Evolutionary conservation across 2,329 filamentous ascomycete species (phyloP).

Genomic region (Fusarium pininemorale): DNA sequence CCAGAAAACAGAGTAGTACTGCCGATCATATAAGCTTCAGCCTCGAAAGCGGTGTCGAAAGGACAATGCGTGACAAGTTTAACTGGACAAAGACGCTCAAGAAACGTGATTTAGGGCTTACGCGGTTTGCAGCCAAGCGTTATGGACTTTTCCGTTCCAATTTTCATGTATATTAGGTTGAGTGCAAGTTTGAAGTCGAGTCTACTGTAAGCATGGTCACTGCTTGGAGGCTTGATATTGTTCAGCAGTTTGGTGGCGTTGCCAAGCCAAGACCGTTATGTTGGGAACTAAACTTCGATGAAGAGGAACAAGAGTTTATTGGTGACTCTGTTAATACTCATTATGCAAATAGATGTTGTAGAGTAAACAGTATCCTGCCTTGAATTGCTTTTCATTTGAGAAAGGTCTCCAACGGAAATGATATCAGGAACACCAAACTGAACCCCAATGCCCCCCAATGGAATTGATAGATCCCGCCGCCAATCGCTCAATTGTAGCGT

Average conservation of each 20-base stretch:
- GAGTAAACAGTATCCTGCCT: too few relatives aligned
- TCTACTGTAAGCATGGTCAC: not conserved
- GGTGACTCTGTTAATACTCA: not conserved
- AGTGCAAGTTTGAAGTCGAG: not conserved
- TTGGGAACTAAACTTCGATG: not conserved
- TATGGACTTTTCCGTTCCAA: not conserved
- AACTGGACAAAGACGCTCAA: not conserved
- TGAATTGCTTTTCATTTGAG: not conserved
- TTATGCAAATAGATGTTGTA: not conserved
- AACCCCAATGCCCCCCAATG: not conserved
- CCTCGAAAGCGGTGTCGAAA: not conserved
- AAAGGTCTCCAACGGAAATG: not conserved
- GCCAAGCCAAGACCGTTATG: not conserved
- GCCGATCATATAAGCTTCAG: not conserved
- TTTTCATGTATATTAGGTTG: not conserved
- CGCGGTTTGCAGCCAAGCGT: not conserved
- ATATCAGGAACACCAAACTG: not conserved
- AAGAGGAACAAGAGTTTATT: not conserved
- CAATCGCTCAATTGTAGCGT: not conserved
- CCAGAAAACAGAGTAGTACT: not conserved
- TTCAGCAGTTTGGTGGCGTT: conserved; percentile 7
- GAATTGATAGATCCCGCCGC: not conserved
- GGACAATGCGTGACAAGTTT: not conserved
- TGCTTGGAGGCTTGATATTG: conserved; percentile 16
- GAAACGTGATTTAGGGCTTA: not conserved